Base-by-base conservation (phyloP, 2,329 filamentous ascomycete species). In the Diaporthe aspalathi region DNA sequence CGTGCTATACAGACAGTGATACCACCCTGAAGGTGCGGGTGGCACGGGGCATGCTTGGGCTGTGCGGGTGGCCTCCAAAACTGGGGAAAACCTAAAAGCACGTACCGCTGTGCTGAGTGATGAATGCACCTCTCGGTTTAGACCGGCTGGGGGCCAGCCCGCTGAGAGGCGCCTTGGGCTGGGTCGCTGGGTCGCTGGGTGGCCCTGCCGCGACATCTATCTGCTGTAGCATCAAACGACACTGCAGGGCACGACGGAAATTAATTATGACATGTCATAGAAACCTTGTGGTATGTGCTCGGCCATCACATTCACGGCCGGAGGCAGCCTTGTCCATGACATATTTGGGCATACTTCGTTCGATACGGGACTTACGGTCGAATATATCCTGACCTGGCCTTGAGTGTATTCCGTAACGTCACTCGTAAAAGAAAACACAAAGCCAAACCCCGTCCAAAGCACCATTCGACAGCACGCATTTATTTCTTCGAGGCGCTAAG, bases 1-100 rank as follows among this genome's bases (percentile, higher is more conserved):
- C n/a, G n/a, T n/a, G n/a, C n/a, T n/a, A n/a, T n/a, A n/a, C n/a
- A n/a, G n/a, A n/a, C n/a, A n/a, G n/a, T n/a, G n/a, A n/a, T n/a
- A n/a, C n/a, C n/a, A n/a, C n/a, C n/a, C n/a, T n/a, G n/a, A n/a
- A n/a, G n/a, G 20, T 24, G 29, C 16, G 7, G 52, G 40, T 32
- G 53, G 43, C 22, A 56, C 66, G 43, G 35, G 35, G 32, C 32
- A 35, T 9, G 9, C 35, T 2, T 38, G 35, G 35, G 60, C 38
- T 45, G 29, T n/a, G 29, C 60, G 60, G 60, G 60, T 65, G 60
- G 60, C 67, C 47, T 50, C 67, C 67, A 60, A 68, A 56, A 68
- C 67, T 32, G 67, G 67, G 67, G 67, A 60, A n/a, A 68, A 50
- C 65, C 22, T 67, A 52, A 54, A 60, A 50, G 54, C 43, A 57